These are phyloP conservation scores for Takakia lepidozioides DNA, from an alignment of 225 moss, liverwort and hornwort genomes.

Conservation along the genomic window DNA sequence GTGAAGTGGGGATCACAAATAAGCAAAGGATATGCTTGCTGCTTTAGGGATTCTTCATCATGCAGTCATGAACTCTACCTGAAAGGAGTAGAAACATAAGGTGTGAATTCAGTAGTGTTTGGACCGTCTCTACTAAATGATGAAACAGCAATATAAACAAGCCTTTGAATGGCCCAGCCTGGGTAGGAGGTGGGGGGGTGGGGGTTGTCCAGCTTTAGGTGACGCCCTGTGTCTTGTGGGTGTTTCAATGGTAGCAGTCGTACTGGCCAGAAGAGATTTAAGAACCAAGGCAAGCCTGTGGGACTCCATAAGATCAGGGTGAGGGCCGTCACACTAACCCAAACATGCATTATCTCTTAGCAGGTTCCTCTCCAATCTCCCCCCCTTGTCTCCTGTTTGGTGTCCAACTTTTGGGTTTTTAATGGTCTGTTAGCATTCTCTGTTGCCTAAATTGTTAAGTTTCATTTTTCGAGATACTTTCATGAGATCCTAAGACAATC, in stretches of 20 bases:
- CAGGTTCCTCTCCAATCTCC: slow-evolving; percentile 34
- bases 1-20: neutral
- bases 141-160: too few species aligned
- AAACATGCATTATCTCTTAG: slow-evolving; percentile 35
- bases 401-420: too few species aligned
- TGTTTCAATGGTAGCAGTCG: too few species aligned
- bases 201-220: too few species aligned
- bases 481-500: too few species aligned
- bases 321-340: slow-evolving; percentile 31
- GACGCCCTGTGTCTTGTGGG: too few species aligned
- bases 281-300: slow-evolving; percentile 80
- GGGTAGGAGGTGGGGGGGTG: too few species aligned
- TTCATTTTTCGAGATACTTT: too few species aligned
- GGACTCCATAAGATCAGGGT: slow-evolving; percentile 99
- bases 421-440: too few species aligned
- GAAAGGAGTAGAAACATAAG: neutral
- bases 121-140: slow-evolving; percentile 25
- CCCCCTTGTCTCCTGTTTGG: slow-evolving; percentile 2
- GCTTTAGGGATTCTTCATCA: neutral
- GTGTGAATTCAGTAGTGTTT: slow-evolving; percentile 1
- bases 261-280: slow-evolving; percentile 50
- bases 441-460: too few species aligned
- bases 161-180: too few species aligned
- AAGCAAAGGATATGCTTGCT: neutral
- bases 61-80: neutral